Evolutionary conservation across 2,329 filamentous ascomycete genomes (phyloP), one percentile per base, ranked within the genome.

Genomic region (Cryphonectria japonica): DNA sequence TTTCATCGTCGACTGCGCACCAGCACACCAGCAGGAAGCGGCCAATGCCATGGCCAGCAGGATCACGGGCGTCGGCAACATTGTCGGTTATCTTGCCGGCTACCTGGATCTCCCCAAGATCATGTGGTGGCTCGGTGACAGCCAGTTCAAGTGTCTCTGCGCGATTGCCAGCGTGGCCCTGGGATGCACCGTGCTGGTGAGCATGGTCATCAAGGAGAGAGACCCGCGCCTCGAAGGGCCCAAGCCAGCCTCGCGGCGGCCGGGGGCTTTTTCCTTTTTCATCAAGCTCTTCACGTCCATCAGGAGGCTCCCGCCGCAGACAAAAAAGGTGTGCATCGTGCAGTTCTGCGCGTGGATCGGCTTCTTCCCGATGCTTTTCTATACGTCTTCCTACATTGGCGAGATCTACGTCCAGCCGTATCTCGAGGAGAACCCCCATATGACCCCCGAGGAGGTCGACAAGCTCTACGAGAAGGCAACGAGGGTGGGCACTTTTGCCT

Each of bases 11-110:
- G 95, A 98, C 78, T 95, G 94, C 77, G 93, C 93, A 0, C 96
- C 96, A 0, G 89, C 93, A 1, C 95, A 98, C 77, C 95, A 98
- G 79, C 95, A 98, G 82, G 95, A 97, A 81, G 87, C 91, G 52
- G 95, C 95, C 69, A 98, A 98, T 82, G 92, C 95, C 57, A 98
- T 97, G 95, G 94, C 95, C 29, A 95, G 93, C 77, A 90, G 95
- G 67, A 88, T 95, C 70, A 92, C 91, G 14, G 95, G 95, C 34
- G 83, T 97, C 62, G 96, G 95, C 43, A 98, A 97, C 79, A 97
- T 98, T 69, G 80, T 95, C 43, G 95, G 95, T 52, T 98, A 96
- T 78, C 85, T 97, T 32, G 94, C 93, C 69, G 95, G 95, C 52
- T 97, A 95, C 76, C 84, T 93, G 73, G 86, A 98, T 76, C 85